Percentiles rank a stretch among this genome's conserved stretches.
Conservation (phyloP, 139 green algal species). For the Coelastrella sp. region DNA sequence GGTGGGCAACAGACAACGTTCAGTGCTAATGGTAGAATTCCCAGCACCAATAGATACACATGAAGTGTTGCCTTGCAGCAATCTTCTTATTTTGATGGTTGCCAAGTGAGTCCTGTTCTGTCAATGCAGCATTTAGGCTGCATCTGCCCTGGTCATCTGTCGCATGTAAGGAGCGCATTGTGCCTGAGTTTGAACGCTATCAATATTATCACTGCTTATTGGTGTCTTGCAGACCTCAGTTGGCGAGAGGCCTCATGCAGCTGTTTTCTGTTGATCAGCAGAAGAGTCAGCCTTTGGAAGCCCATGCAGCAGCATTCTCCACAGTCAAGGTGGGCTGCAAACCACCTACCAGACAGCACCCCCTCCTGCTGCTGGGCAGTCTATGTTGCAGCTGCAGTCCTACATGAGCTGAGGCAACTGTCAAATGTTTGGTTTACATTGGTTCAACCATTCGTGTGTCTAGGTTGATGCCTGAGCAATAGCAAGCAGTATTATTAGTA, state of each 20-base stretch:
- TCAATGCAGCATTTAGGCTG: neutral
- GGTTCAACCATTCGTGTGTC: too few species aligned
- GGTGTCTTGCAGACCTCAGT: conserved; percentile 78
- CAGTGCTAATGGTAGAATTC: neutral
- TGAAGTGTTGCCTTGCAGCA: too few species aligned
- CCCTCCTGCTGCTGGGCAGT: too few species aligned
- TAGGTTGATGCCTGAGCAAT: too few species aligned
- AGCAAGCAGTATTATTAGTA: too few species aligned
- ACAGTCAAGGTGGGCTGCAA: conserved; percentile 77
- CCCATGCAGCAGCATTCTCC: conserved; percentile 95
- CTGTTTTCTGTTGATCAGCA: conserved; percentile 97
- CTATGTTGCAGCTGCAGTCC: too few species aligned
- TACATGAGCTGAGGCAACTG: too few species aligned
- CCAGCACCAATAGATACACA: too few species aligned
- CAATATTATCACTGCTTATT: neutral
- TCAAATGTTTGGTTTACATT: too few species aligned
- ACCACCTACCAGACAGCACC: too few species aligned
- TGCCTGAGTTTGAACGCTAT: neutral
- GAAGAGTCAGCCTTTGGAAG: conserved; percentile 97
- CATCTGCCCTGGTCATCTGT: neutral
- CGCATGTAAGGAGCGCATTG: too few species aligned
- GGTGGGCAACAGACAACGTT: conserved; percentile 51
- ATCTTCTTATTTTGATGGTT: neutral
- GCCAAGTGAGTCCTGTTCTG: too few species aligned
- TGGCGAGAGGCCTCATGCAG: conserved; percentile 99